Conservation (phyloP, 2,329 filamentous ascomycete species). For the Aotearoamyces nothofagi region DNA sequence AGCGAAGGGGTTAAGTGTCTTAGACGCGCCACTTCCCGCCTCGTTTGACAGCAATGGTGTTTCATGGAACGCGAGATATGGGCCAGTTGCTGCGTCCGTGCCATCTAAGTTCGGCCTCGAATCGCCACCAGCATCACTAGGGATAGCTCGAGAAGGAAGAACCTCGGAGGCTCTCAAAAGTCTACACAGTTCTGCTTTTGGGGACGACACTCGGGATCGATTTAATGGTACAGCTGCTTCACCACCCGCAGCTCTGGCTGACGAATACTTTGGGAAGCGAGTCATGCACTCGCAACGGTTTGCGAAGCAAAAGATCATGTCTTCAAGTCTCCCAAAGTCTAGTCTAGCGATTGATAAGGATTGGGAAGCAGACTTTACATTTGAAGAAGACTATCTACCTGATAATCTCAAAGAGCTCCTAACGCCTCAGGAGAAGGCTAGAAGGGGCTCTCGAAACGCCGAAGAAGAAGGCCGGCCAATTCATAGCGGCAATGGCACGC, state of each 20-base stretch:
- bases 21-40: slow-evolving; percentile 83
- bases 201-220: slow-evolving; percentile 42
- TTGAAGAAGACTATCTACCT: slow-evolving; percentile 82
- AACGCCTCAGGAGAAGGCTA: slow-evolving; percentile 51
- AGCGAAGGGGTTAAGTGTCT: slow-evolving; percentile 63
- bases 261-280: slow-evolving; percentile 55
- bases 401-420: slow-evolving; percentile 50
- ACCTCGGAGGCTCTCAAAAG: slow-evolving; percentile 50
- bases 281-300: slow-evolving; percentile 54
- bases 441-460: slow-evolving; percentile 45
- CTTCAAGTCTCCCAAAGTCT: slow-evolving; percentile 52
- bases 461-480: slow-evolving; percentile 30
- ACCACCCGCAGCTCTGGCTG: slow-evolving; percentile 26
- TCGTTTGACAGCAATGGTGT: slow-evolving; percentile 96
- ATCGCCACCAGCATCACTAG: slow-evolving; percentile 63
- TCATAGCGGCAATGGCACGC: slow-evolving; percentile 24
- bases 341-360: slow-evolving; percentile 41
- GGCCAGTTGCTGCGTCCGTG: slow-evolving; percentile 81
- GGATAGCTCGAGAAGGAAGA: slow-evolving; percentile 40
- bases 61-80: slow-evolving; percentile 79
- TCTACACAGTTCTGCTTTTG: slow-evolving; percentile 52
- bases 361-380: slow-evolving; percentile 56
- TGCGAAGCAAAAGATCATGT: slow-evolving; percentile 50
- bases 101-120: slow-evolving; percentile 86
- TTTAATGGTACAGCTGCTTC: slow-evolving; percentile 33